Evolutionary conservation across 2,329 filamentous ascomycete genomes (phyloP).

Genomic region (Colletotrichum shisoi): DNA sequence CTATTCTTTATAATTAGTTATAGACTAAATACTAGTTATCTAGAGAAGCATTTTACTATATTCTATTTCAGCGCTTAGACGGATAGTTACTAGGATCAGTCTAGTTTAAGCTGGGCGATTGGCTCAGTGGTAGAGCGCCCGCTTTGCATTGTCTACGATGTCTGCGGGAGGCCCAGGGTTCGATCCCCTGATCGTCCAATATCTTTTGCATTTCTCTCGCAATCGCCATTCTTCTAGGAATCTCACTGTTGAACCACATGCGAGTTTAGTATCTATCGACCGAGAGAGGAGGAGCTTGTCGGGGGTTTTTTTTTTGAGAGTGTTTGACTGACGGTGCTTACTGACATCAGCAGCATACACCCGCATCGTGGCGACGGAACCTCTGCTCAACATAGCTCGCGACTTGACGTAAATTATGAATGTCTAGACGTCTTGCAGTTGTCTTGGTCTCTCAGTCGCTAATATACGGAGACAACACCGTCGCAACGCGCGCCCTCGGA

Average conservation of each 20-base stretch:
- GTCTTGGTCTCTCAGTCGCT: background rate
- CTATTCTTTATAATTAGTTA: too few species aligned
- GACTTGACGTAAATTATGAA: too few species aligned
- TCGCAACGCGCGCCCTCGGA: background rate
- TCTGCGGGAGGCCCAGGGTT: conserved; percentile 25
- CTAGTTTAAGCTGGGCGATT: background rate
- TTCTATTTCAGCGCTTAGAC: background rate
- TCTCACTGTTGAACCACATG: background rate
- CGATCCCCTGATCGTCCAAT: conserved; percentile 26
- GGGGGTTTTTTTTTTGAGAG: too few species aligned
- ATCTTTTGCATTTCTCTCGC: background rate
- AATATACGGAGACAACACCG: background rate
- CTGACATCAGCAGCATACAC: too few species aligned
- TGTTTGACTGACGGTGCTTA: background rate
- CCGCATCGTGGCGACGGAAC: background rate
- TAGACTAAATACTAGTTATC: background rate
- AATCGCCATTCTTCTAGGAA: too few species aligned
- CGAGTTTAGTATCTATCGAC: background rate
- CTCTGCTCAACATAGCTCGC: background rate
- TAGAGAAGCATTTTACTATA: background rate
- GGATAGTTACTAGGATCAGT: background rate
- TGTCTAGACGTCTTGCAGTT: background rate
- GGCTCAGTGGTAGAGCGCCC: conserved; percentile 22
- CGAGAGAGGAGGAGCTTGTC: background rate
- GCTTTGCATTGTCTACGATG: conserved; percentile 9